A percentile compares a stretch with the other conserved stretches of the same genome.
Conservation (phyloP, 2,329 filamentous ascomycete genomes). For the Fusarium nygamai region DNA sequence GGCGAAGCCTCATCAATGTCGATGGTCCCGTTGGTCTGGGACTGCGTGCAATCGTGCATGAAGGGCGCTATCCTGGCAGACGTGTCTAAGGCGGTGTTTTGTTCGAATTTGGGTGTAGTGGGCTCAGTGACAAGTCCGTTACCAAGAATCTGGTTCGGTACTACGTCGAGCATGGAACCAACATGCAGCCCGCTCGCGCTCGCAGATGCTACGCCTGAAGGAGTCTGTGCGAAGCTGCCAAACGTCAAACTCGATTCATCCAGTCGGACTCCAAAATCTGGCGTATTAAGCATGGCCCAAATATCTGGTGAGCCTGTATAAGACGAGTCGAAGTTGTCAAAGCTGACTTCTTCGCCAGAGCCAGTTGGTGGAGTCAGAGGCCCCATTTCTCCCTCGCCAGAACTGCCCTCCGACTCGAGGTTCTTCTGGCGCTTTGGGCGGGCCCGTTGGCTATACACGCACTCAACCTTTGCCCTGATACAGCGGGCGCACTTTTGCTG, state of each 20-base stretch:
- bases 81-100: accelerated
- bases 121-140: background rate
- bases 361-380: background rate
- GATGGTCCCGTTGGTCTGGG: background rate
- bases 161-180: background rate
- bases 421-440: background rate
- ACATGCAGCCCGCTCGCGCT: background rate
- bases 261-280: background rate
- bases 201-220: background rate
- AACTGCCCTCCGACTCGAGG: background rate
- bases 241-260: background rate
- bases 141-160: background rate
- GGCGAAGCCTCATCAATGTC: background rate
- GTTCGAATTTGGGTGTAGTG: background rate
- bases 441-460: background rate
- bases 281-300: background rate
- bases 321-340: background rate
- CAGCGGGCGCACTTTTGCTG: background rate
- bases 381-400: background rate
- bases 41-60: background rate
- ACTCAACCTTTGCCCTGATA: background rate
- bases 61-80: background rate
- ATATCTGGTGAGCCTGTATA: background rate
- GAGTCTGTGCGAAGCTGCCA: background rate
- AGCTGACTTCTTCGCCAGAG: background rate